Evolutionary conservation across 23 red algal species (phyloP).

Genomic region (Gracilariopsis chorda): DNA sequence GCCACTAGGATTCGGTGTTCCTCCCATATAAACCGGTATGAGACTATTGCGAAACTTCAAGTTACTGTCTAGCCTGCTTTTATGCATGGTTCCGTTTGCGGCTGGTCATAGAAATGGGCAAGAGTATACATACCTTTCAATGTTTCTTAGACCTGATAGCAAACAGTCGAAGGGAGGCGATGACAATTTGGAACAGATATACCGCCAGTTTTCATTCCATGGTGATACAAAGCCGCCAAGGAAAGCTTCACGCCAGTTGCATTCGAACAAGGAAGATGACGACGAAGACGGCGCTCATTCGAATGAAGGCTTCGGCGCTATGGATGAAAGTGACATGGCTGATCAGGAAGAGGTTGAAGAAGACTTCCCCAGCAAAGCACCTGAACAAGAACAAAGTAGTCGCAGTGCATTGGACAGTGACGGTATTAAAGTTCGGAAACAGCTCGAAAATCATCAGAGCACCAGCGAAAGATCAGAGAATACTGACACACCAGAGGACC

Average conservation of each 20-base stretch:
- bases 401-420: too few species aligned
- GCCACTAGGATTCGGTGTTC: too few species aligned
- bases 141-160: constrained; percentile 2
- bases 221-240: not conserved
- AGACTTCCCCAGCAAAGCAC: too few species aligned
- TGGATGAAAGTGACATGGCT: not conserved
- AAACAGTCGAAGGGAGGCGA: not conserved
- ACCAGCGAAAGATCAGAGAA: too few species aligned
- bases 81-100: too few species aligned
- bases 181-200: constrained; percentile 4
- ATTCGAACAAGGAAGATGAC: not conserved
- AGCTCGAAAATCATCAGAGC: too few species aligned
- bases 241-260: not conserved
- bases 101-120: constrained; percentile 6
- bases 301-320: not conserved
- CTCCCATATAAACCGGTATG: too few species aligned
- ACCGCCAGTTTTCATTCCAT: not conserved
- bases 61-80: too few species aligned
- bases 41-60: too few species aligned
- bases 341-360: not conserved
- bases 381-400: too few species aligned
- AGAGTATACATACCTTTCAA: constrained; percentile 37
- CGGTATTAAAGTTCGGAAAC: too few species aligned
- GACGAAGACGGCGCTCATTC: not conserved
- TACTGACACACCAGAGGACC: not conserved